Percentiles rank a stretch among this genome's conserved stretches.
phyloP scores from a whole-genome alignment of 176 grass and related monocot genomes.

The Elaeis guineensis region DNA sequence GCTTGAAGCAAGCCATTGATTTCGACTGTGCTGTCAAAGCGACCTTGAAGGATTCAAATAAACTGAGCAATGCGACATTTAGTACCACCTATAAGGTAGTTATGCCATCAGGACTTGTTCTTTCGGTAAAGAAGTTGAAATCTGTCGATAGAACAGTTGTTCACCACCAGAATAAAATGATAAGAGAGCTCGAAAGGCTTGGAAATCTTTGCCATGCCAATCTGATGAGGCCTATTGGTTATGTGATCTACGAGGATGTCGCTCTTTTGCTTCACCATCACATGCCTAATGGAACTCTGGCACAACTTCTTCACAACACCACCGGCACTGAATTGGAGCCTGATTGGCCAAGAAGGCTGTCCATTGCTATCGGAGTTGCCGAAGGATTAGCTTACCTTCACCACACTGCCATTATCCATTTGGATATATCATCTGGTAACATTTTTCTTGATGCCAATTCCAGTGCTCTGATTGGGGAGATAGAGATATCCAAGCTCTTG shows the following conservation, averaged over 20 bases:
- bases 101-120: constrained; percentile 80
- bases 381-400: constrained; percentile 81
- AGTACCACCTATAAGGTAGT: constrained; percentile 69
- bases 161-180: constrained; percentile 81
- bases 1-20: constrained; percentile 83
- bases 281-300: constrained; percentile 73
- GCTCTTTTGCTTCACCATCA: constrained; percentile 70
- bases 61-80: constrained; percentile 59
- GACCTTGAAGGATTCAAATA: constrained; percentile 58
- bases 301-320: constrained; percentile 47
- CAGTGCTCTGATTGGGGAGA: constrained; percentile 67
- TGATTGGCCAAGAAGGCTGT: constrained; percentile 65
- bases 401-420: constrained; percentile 77
- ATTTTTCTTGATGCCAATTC: constrained; percentile 58
- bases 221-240: constrained; percentile 70
- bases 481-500: constrained; percentile 88
- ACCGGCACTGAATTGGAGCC: constrained; percentile 23
- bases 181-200: constrained; percentile 71
- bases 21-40: constrained; percentile 66
- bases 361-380: constrained; percentile 59
- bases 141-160: constrained; percentile 61
- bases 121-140: constrained; percentile 81
- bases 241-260: constrained; percentile 73
- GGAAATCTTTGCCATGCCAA: constrained; percentile 63
- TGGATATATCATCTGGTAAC: constrained; percentile 81